These are phyloP conservation scores for Vanrija sp. DNA, from an alignment of 1,284 basidiomycete genomes.

Conservation along the genomic window DNA sequence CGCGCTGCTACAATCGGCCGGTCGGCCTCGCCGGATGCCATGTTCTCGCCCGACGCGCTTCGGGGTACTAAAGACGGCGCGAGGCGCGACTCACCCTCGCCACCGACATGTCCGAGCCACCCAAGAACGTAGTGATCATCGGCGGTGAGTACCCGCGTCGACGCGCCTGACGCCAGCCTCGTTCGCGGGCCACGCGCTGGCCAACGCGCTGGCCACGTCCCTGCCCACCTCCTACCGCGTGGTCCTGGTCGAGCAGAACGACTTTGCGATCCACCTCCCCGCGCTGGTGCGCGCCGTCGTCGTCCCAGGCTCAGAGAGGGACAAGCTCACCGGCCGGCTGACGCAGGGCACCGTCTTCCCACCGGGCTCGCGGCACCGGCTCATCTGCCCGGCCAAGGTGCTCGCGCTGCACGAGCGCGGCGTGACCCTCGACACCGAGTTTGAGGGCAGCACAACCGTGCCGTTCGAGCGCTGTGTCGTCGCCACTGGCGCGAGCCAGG, in stretches of 20 bases:
- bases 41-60: too few relatives aligned
- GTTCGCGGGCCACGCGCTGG: conserved; percentile 11
- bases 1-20: too few relatives aligned
- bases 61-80: too few relatives aligned
- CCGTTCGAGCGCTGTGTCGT: conserved; percentile 44
- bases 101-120: too few relatives aligned
- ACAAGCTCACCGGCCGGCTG: conserved; percentile 30
- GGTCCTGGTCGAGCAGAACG: conserved; percentile 11
- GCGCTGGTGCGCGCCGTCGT: conserved; percentile 47
- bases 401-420: conserved; percentile 33
- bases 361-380: conserved; percentile 21
- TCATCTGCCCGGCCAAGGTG: conserved; percentile 38
- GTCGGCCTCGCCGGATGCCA: too few relatives aligned
- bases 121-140: conserved; percentile 5
- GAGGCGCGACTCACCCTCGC: too few relatives aligned
- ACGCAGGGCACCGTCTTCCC: conserved; percentile 37
- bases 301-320: conserved; percentile 41
- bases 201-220: neutral
- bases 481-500: conserved; percentile 41
- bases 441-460: conserved; percentile 41
- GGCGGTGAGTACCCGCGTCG: neutral
- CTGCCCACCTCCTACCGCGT: conserved; percentile 4
- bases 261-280: conserved; percentile 44
- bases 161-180: neutral
- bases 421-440: conserved; percentile 41